phyloP scores from a whole-genome alignment of 768 basidiomycete species.

The Mycena pura region DNA sequence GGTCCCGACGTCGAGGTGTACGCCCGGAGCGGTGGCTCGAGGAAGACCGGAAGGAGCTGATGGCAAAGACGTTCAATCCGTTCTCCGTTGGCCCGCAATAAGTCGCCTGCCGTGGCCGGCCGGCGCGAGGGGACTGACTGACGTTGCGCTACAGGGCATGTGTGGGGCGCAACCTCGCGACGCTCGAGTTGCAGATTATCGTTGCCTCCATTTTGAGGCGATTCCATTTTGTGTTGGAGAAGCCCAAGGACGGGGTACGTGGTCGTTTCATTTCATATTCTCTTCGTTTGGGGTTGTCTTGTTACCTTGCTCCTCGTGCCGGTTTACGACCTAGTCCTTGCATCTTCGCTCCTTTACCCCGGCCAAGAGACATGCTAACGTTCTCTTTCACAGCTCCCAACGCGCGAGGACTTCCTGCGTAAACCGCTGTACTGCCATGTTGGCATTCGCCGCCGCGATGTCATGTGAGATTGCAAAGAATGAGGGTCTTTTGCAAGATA shows the following conservation, averaged over 20 bases:
- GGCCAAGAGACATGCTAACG: no score
- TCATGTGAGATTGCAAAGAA: no score
- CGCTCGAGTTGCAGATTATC: slow-evolving; percentile 81
- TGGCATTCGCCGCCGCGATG: no score
- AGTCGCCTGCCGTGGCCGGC: slow-evolving; percentile 27
- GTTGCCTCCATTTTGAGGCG: slow-evolving; percentile 79
- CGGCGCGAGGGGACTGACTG: not conserved
- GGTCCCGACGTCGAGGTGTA: slow-evolving; percentile 77
- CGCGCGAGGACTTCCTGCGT: no score
- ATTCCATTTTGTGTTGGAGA: slow-evolving; percentile 74
- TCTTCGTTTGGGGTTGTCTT: no score
- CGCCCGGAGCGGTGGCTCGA: slow-evolving; percentile 90
- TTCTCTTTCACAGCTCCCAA: no score
- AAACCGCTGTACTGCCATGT: no score
- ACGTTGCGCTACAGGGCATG: slow-evolving; percentile 60
- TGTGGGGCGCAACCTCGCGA: slow-evolving; percentile 84
- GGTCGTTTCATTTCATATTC: not conserved
- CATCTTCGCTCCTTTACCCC: no score
- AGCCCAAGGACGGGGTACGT: slow-evolving; percentile 62
- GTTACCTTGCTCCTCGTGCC: no score
- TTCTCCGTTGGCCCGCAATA: slow-evolving; percentile 86
- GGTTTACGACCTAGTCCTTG: no score
- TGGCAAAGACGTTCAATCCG: slow-evolving; percentile 82
- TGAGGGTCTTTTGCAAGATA: no score
- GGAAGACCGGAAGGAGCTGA: slow-evolving; percentile 55